A percentile compares a stretch with the other conserved stretches of the same genome.
Evolutionary conservation across 169 alveolate species (phyloP).

Genomic region (Miamiensis avidus): DNA sequence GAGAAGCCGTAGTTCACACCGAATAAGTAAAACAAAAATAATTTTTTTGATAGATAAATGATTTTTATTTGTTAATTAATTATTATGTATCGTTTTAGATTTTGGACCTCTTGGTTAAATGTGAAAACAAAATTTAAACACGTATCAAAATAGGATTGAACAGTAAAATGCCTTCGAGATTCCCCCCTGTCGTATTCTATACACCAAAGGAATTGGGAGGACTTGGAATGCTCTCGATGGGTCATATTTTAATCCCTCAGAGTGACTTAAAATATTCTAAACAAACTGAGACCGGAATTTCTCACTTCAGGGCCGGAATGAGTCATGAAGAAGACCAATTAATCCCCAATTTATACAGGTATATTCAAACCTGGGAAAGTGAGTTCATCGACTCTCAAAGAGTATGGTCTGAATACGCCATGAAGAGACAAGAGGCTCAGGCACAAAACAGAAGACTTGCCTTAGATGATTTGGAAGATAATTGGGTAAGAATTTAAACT

Average conservation of each 20-base stretch:
- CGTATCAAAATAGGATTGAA: conserved; percentile 99
- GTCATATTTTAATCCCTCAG: conserved; percentile 99
- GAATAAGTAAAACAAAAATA: conserved; percentile 75
- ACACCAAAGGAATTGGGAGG: conserved; percentile 99
- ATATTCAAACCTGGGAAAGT: conserved; percentile 99
- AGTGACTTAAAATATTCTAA: conserved; percentile 96
- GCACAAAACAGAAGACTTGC: conserved; percentile 98
- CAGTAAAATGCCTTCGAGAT: conserved; percentile 99
- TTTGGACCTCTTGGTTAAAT: conserved; percentile 97
- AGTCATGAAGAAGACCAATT: conserved; percentile 99
- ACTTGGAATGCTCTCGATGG: conserved; percentile 99
- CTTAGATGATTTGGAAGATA: conserved; percentile 99
- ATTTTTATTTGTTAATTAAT: too few relatives aligned
- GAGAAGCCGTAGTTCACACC: conserved; percentile 99
- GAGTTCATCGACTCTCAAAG: conserved; percentile 99
- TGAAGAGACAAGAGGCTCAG: conserved; percentile 98
- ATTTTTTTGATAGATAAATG: too few relatives aligned
- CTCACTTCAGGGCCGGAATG: conserved; percentile 99
- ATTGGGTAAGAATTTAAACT: conserved; percentile 83
- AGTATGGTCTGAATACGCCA: conserved; percentile 99
- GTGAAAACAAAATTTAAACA: conserved; percentile 99
- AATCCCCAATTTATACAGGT: conserved; percentile 98
- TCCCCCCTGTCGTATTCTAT: conserved; percentile 99
- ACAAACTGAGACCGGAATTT: conserved; percentile 98
- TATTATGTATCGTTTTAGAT: conserved; percentile 42